A percentile compares a stretch with the other conserved stretches of the same genome.
Evolutionary conservation across 2,329 filamentous ascomycete species (phyloP).

Genomic region (Talaromyces piceae): DNA sequence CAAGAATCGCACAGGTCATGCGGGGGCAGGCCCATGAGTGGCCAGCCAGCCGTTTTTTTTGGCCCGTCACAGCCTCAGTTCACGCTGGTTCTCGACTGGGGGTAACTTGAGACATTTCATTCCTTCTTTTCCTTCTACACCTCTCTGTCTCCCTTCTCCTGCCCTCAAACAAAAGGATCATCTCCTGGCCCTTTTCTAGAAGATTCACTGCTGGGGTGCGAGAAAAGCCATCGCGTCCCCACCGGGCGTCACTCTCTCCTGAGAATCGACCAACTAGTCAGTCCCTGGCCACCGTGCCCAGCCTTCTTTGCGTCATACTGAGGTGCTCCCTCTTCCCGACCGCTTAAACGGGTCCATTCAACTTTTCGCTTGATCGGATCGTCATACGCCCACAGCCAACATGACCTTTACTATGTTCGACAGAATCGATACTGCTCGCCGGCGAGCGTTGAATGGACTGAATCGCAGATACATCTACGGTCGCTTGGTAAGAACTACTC

Average conservation of each 20-base stretch:
- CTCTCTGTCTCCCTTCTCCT: no score
- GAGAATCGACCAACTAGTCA: no score
- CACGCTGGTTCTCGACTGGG: no score
- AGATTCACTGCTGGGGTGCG: no score
- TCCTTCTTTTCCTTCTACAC: background rate
- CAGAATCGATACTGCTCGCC: constrained; percentile 36
- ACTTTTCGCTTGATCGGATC: background rate
- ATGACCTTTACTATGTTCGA: constrained; percentile 16
- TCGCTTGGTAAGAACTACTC: constrained; percentile 37
- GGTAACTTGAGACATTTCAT: background rate
- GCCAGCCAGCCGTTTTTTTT: background rate
- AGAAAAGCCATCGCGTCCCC: background rate
- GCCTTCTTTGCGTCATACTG: constrained; percentile 34
- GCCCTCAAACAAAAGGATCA: no score
- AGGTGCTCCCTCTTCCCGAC: constrained; percentile 18
- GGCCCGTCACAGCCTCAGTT: background rate
- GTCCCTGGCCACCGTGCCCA: background rate
- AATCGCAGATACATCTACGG: constrained; percentile 43
- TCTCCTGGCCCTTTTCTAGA: no score
- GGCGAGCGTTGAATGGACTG: constrained; percentile 37
- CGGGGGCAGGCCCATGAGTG: background rate
- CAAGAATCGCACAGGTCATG: background rate
- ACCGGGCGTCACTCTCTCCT: background rate
- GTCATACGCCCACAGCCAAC: background rate
- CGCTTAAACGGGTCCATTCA: no score